Base-by-base conservation (phyloP, 1,139 yeast genomes). In the Hanseniaspora gamundiae region DNA sequence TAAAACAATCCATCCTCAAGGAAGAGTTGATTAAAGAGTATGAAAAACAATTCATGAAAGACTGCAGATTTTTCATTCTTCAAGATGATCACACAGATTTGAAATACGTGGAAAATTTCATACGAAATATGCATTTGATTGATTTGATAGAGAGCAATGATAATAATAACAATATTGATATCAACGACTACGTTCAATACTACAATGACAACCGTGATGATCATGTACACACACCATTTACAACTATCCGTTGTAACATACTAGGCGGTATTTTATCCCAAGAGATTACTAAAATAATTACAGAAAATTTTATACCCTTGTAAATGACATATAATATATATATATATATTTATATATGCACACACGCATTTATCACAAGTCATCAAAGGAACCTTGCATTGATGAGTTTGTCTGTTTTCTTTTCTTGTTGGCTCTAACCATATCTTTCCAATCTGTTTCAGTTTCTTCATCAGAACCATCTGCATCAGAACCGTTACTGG, bases 391-490 rank as follows among this genome's bases (percentile, higher is more conserved):
- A 2, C 85, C 83, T 53, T 74, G 77, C 38, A 73, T 47, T 51
- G 2, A 42, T 53, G 52, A 22, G 8, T 10, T 30, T 35, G 14
- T 10, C 55, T 52, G 45, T 61, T 62, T 74, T 76, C 48, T 67
- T 69, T 71, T 77, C 58, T 85, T 86, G 50, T 70, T 78, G 42
- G 71, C 73, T 50, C 76, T 68, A 1, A 88, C 80, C 38, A 81
- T 58, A 39, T 84, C 93, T 64, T 91, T 91, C 98, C 98, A 91
- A 62, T 91, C 98, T 28, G 35, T 30, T 30, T 68, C 73, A 30
- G 76, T 82, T 20, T 77, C 77, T 28, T 73, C 81, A 22, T 67
- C 71, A 3, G 70, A 58, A 14, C 54, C 56, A 10, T 59, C 58
- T 39, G 69, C 69, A 63, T 65, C 67, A 42, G 73, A 64, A 60